phyloP scores from a whole-genome alignment of 2,329 filamentous ascomycete species.

The Sclerotinia borealis region DNA sequence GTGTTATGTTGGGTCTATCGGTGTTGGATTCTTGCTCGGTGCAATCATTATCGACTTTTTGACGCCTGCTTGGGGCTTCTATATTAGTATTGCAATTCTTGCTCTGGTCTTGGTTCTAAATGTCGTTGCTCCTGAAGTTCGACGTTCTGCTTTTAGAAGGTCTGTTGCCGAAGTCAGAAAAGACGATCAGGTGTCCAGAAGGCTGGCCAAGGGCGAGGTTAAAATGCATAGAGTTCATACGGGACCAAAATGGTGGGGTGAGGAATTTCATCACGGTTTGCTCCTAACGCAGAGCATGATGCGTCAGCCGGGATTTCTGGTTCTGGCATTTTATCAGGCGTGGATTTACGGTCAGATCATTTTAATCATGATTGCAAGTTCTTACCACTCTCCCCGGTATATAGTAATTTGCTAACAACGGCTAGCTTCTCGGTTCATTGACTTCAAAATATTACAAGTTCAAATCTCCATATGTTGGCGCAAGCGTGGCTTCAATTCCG shows the following conservation, averaged over 20 bases:
- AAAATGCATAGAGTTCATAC: slow-evolving; percentile 69
- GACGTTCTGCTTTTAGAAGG: slow-evolving; percentile 61
- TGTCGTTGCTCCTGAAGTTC: slow-evolving; percentile 64
- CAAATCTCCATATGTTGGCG: slow-evolving; percentile 58
- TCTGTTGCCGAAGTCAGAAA: slow-evolving; percentile 60
- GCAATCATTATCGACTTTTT: slow-evolving; percentile 60
- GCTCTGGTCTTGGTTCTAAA: slow-evolving; percentile 62
- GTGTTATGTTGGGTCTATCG: slow-evolving; percentile 67
- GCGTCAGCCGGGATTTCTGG: slow-evolving; percentile 65
- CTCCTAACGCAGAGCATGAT: slow-evolving; percentile 64
- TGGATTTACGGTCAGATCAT: slow-evolving; percentile 78
- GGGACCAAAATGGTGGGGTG: slow-evolving; percentile 69
- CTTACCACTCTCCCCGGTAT: background rate
- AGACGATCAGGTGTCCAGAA: slow-evolving; percentile 46
- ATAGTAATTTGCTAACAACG: slow-evolving; percentile 16
- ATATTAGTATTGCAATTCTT: slow-evolving; percentile 63
- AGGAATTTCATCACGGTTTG: slow-evolving; percentile 68
- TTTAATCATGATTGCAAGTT: slow-evolving; percentile 59
- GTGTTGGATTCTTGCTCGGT: slow-evolving; percentile 66
- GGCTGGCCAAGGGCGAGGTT: slow-evolving; percentile 65
- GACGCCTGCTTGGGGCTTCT: slow-evolving; percentile 69
- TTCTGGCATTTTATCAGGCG: slow-evolving; percentile 64
- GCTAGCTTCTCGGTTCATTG: slow-evolving; percentile 59
- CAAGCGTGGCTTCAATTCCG: slow-evolving; percentile 59
- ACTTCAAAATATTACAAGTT: slow-evolving; percentile 62